Percentiles rank a stretch among this genome's conserved stretches.
These are phyloP conservation scores for Aspergillus hancockii DNA, from an alignment of 495 filamentous ascomycete species.

Conservation along the genomic window DNA sequence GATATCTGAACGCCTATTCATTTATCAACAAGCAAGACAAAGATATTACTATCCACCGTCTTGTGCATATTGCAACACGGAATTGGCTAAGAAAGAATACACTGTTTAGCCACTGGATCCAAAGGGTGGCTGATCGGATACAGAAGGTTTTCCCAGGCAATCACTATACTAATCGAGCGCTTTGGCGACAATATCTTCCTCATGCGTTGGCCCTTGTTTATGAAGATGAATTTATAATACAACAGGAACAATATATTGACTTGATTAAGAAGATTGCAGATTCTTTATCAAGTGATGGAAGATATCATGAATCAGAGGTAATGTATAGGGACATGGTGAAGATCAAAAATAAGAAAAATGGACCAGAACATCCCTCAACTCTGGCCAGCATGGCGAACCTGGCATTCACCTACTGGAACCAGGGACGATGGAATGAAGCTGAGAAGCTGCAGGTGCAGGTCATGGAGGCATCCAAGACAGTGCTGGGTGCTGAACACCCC, in stretches of 20 bases:
- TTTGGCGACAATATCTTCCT: constrained; percentile 29
- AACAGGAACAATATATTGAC: not conserved
- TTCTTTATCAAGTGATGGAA: constrained; percentile 1
- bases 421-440: too few species aligned
- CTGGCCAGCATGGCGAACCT: too few species aligned
- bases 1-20: constrained; percentile 14
- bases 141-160: constrained; percentile 21
- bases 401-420: too few species aligned
- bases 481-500: too few species aligned
- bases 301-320: too few species aligned
- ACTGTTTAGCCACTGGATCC: constrained; percentile 14
- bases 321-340: too few species aligned
- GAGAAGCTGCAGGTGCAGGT: too few species aligned
- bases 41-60: constrained; percentile 29
- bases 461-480: too few species aligned
- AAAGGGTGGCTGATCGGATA: constrained; percentile 19
- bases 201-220: constrained; percentile 12
- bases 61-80: constrained; percentile 37
- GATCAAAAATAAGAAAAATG: too few species aligned
- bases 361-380: too few species aligned
- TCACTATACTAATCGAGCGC: constrained; percentile 23
- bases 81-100: constrained; percentile 30
- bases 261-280: constrained; percentile 7
- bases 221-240: constrained; percentile 7
- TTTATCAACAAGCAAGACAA: constrained; percentile 16